These are phyloP conservation scores for Pseudodiploospora longispora DNA, from an alignment of 2,329 filamentous ascomycete species.

Conservation along the genomic window DNA sequence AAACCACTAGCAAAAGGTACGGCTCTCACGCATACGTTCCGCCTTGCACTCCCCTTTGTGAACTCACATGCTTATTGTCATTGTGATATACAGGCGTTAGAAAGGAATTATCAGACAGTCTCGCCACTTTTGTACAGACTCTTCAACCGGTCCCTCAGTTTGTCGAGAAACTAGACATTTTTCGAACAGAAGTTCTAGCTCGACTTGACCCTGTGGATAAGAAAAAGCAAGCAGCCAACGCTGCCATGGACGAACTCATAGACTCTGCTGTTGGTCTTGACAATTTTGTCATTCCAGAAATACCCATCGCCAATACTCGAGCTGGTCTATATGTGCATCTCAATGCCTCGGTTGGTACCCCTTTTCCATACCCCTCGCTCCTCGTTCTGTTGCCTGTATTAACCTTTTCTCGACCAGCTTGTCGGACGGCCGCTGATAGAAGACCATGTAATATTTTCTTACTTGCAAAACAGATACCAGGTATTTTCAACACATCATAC, in stretches of 20 bases:
- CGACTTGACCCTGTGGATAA: conserved; percentile 47
- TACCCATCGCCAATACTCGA: conserved; percentile 66
- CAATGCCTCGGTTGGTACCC: conserved; percentile 60
- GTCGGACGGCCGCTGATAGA: conserved; percentile 77
- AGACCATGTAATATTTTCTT: conserved; percentile 68
- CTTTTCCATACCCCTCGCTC: neutral
- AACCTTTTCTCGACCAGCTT: conserved; percentile 44
- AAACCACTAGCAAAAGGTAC: conserved; percentile 46
- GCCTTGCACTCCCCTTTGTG: neutral
- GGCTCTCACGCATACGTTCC: neutral
- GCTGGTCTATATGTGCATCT: conserved; percentile 81
- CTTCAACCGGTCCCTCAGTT: conserved; percentile 49
- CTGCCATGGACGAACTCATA: conserved; percentile 47
- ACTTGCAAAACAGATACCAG: conserved; percentile 78
- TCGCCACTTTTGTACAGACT: conserved; percentile 48
- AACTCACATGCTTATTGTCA: neutral
- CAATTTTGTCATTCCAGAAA: conserved; percentile 50
- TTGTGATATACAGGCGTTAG: conserved; percentile 30
- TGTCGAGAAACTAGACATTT: conserved; percentile 45
- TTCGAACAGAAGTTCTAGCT: conserved; percentile 48
- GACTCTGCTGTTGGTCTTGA: conserved; percentile 49
- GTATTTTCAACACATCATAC: conserved; percentile 32
- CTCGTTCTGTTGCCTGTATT: neutral
- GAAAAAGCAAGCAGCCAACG: conserved; percentile 40
- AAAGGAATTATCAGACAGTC: conserved; percentile 40